Conservation (phyloP, 371 early-diverging fungal species). For the Mortierella sp. region DNA sequence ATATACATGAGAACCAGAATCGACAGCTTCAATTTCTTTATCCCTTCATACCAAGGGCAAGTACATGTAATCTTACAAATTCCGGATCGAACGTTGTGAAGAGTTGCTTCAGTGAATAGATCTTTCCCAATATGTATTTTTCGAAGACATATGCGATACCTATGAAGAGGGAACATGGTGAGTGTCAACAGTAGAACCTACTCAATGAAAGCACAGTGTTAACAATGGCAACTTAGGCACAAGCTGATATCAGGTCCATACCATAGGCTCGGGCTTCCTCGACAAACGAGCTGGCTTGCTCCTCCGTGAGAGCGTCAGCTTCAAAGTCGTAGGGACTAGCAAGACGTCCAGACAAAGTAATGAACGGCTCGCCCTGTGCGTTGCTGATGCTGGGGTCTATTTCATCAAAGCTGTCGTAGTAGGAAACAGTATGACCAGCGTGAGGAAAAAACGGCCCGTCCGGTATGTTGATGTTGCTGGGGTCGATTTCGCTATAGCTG, state of each 20-base stretch:
- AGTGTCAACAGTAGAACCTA: background rate
- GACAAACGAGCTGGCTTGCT: background rate
- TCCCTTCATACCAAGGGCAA: background rate
- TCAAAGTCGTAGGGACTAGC: background rate
- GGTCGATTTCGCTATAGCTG: constrained; percentile 34
- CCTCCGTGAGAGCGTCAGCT: background rate
- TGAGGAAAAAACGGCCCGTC: background rate
- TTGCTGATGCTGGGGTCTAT: no score
- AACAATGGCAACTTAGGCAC: background rate
- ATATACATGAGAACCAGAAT: background rate
- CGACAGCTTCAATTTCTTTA: no score
- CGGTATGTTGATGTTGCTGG: constrained; percentile 22
- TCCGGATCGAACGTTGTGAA: background rate
- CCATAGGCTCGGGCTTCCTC: background rate
- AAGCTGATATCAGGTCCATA: background rate
- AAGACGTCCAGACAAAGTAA: background rate
- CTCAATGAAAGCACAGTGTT: background rate
- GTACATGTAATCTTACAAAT: background rate
- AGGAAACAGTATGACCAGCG: background rate
- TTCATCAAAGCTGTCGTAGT: background rate
- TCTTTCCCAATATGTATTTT: background rate
- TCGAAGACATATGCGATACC: background rate
- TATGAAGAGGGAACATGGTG: background rate
- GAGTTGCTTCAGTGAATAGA: background rate
- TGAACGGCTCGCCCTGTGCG: background rate